Conservation (phyloP, 176 grass and related monocot species). For the Ananas comosus region DNA sequence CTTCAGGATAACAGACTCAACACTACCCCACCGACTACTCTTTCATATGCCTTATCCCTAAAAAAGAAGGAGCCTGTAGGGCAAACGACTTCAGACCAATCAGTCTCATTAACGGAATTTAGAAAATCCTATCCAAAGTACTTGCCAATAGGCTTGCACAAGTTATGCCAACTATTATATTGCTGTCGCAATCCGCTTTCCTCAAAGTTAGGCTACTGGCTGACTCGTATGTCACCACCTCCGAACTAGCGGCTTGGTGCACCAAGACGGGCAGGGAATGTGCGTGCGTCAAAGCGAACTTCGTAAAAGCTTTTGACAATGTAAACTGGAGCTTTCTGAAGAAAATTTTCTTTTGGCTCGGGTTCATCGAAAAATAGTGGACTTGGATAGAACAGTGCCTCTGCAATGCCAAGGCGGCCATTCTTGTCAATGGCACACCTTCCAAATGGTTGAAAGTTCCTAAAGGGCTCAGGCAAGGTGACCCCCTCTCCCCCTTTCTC, state of each 20-base stretch:
- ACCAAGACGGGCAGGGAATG: not conserved
- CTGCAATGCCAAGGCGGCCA: not conserved
- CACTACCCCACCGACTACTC: not conserved
- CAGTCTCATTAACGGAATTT: not conserved
- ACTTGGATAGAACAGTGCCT: not conserved
- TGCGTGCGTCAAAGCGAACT: not conserved
- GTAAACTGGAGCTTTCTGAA: not conserved
- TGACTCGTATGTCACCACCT: not conserved
- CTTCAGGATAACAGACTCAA: no score
- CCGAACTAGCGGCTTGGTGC: not conserved
- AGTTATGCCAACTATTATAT: not conserved
- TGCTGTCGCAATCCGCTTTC: not conserved
- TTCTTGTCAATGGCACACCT: not conserved
- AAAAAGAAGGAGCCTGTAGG: not conserved
- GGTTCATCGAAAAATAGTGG: not conserved
- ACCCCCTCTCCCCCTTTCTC: not conserved
- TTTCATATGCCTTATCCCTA: not conserved
- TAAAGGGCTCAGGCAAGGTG: constrained; percentile 8
- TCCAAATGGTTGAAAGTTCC: not conserved
- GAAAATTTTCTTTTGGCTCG: not conserved
- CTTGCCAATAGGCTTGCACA: not conserved
- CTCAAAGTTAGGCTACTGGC: not conserved
- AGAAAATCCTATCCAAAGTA: constrained; percentile 9
- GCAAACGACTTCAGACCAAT: constrained; percentile 10
- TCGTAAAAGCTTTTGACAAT: constrained; percentile 10